Evolutionary conservation across 257 asterid genomes (phyloP), one percentile per base, ranked within the genome.

Genomic region (Lithospermum erythrorhizon): DNA sequence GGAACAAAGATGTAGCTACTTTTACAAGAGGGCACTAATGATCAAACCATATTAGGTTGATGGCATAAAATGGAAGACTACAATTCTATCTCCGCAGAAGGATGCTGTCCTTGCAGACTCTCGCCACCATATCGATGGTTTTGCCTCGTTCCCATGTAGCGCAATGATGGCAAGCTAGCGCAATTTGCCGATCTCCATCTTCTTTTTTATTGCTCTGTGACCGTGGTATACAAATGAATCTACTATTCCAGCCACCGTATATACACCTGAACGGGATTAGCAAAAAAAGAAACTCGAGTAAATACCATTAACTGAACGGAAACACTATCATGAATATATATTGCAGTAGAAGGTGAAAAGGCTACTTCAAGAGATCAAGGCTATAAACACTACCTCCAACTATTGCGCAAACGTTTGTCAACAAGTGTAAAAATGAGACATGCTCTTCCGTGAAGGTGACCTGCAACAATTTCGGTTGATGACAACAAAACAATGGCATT

Each of bases 361-460:
- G 29, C 11, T n/a, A 37, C 11, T 27, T 22, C 9, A 19, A 32
- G 35, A 37, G 6, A 20, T 22, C 9, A 19, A 32, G 35, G 27
- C 4, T 45, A 25, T 66, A 37, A 22, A 15, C 61, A 53, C 54
- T 82, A 89, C 99, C 97, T 82, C 99, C 99, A 21, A 93, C 84
- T 61, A 93, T 89, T 74, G 97, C 99, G 73, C 99, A 93, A 41
- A 93, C 75, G 68, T 82, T 86, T 18, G 99, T 93, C 73, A 89
- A 53, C 79, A 93, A 93, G 80, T 93, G 99, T 55, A 93, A 79
- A 85, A 93, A 93, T 8, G 99, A 65, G 5, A 81, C n/a, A 63
- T 93, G 99, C 73, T 76, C 79, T 85, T 89, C 99, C 2, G 79
- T 81, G 75, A 73, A 85, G 45, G 97, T 89, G 69, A 89, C 99